phyloP scores from a whole-genome alignment of 345 rosid genomes.

The Carallia brachiata region DNA sequence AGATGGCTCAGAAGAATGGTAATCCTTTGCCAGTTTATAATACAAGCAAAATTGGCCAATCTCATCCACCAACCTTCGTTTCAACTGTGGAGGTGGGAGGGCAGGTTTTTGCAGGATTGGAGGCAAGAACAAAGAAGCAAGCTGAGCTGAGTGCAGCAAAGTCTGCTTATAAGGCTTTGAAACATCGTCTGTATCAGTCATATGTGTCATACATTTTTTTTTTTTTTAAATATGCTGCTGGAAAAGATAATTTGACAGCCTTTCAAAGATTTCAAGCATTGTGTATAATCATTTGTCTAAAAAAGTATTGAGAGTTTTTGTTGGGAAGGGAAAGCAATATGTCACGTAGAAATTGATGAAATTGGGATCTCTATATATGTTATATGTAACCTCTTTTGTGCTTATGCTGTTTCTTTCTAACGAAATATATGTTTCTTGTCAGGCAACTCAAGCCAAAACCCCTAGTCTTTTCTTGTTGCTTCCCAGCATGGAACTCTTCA shows the following conservation, averaged over 20 bases:
- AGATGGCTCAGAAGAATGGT: conserved; percentile 46
- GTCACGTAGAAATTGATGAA: background rate
- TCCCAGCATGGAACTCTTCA: conserved; percentile 15
- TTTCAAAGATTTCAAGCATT: background rate
- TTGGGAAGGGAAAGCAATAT: background rate
- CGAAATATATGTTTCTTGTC: background rate
- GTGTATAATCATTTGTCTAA: background rate
- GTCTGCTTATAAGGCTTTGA: conserved; percentile 47
- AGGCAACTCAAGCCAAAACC: conserved; percentile 19
- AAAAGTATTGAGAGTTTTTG: background rate
- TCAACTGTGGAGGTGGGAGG: conserved; percentile 51
- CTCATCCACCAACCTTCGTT: conserved; percentile 43
- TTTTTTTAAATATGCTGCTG: too few relatives aligned
- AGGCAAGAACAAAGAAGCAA: conserved; percentile 50
- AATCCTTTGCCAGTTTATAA: conserved; percentile 44
- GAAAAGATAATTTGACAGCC: background rate
- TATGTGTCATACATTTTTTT: background rate
- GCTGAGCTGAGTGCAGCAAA: conserved; percentile 77
- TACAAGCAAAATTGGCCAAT: conserved; percentile 43
- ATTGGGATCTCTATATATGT: background rate
- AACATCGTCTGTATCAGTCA: conserved; percentile 25
- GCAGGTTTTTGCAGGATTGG: conserved; percentile 41
- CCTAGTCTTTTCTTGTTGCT: conserved; percentile 2
- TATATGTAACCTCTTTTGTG: background rate
- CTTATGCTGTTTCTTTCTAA: background rate